phyloP scores from a whole-genome alignment of 352 stramenopile species.

The Phytopythium chamaehyphon region DNA sequence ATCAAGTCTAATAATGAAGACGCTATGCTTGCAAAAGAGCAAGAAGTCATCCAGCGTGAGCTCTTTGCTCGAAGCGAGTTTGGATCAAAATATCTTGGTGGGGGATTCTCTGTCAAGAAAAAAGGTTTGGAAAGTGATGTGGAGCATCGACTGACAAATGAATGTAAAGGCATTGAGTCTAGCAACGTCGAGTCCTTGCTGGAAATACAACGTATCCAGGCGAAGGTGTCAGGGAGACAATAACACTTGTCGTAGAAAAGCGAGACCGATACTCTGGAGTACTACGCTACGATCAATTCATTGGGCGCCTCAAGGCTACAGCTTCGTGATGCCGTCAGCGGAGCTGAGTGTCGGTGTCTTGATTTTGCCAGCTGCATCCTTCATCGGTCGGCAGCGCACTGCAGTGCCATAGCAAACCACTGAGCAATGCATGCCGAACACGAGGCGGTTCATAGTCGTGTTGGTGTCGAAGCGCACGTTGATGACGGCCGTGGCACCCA shows the following conservation, averaged over 20 bases:
- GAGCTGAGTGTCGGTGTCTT: slow-evolving; percentile 3
- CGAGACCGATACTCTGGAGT: too few species aligned
- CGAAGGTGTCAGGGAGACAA: too few species aligned
- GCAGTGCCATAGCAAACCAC: slow-evolving; percentile 79
- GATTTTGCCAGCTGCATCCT: slow-evolving; percentile 6
- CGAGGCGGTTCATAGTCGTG: slow-evolving; percentile 82
- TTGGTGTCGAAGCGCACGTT: slow-evolving; percentile 83
- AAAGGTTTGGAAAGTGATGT: neutral
- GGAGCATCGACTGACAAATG: too few species aligned
- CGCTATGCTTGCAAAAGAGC: too few species aligned
- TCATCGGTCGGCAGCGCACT: slow-evolving; percentile 48
- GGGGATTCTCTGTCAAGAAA: slow-evolving; percentile 34
- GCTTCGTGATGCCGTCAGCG: slow-evolving; percentile 1
- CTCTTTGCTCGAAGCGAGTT: slow-evolving; percentile 14
- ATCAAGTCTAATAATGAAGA: too few species aligned
- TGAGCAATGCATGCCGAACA: slow-evolving; percentile 80
- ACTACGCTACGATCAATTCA: neutral
- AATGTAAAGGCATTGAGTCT: too few species aligned
- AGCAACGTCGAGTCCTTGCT: too few species aligned
- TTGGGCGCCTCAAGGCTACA: too few species aligned
- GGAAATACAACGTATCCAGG: too few species aligned
- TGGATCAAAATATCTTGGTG: slow-evolving; percentile 26
- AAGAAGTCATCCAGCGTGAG: slow-evolving; percentile 7
- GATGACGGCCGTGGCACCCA: slow-evolving; percentile 71
- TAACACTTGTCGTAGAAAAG: too few species aligned